Percentiles rank a stretch among this genome's conserved stretches.
Evolutionary conservation across 2,329 filamentous ascomycete genomes (phyloP).

Genomic region (Zasmidium citrigriseum): DNA sequence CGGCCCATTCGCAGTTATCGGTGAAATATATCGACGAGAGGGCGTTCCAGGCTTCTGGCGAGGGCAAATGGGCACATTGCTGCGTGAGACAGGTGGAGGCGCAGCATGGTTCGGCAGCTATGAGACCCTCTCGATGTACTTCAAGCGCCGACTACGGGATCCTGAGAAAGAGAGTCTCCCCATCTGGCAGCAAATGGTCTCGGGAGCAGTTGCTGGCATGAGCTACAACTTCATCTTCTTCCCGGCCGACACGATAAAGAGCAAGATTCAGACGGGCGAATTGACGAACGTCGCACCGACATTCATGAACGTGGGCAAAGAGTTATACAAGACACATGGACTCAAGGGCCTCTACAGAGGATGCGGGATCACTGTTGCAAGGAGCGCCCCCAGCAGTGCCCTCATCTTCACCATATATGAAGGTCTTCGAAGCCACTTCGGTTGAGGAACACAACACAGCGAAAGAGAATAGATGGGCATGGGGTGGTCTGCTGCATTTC

Average conservation of each 20-base stretch:
- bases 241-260: conserved; percentile 96
- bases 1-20: conserved; percentile 68
- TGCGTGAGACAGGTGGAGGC: conserved; percentile 89
- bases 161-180: conserved; percentile 59
- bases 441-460: not conserved
- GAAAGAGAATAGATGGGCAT: not conserved
- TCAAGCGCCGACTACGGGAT: conserved; percentile 49
- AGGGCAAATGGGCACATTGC: conserved; percentile 88
- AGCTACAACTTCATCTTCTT: conserved; percentile 97
- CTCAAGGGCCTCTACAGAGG: conserved; percentile 86
- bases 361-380: conserved; percentile 86
- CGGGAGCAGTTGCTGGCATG: conserved; percentile 85
- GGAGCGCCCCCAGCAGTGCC: conserved; percentile 91
- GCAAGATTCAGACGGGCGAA: conserved; percentile 89
- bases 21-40: conserved; percentile 77
- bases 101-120: conserved; percentile 95
- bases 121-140: conserved; percentile 72
- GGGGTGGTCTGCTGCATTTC: too few relatives aligned
- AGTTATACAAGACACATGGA: conserved; percentile 81
- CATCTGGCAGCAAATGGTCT: conserved; percentile 82
- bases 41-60: conserved; percentile 90
- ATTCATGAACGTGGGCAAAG: conserved; percentile 71
- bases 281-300: conserved; percentile 51
- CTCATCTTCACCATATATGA: conserved; percentile 98
- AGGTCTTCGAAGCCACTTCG: conserved; percentile 70